Conservation (phyloP, 495 filamentous ascomycete species). For the Aspergillus baeticus region DNA sequence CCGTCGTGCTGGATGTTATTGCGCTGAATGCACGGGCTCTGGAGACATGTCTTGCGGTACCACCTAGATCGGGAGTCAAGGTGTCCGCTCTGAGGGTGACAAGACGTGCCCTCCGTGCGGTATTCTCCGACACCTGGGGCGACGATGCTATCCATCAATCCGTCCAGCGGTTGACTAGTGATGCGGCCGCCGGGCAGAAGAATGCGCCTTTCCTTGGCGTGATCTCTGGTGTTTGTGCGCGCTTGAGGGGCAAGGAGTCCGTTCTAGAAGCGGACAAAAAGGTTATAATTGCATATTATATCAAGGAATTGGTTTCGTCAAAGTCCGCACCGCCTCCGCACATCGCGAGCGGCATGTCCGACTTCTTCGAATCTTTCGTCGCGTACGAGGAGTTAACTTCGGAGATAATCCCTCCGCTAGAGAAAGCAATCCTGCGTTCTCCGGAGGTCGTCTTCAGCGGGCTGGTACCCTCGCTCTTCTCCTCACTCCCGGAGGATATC, state of each 20-base stretch:
- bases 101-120: conserved; percentile 67
- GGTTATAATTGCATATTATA: conserved; percentile 74
- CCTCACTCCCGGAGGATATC: conserved; percentile 62
- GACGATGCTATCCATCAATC: conserved; percentile 61
- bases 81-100: conserved; percentile 69
- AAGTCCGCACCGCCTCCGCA: conserved; percentile 67
- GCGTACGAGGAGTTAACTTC: conserved; percentile 70
- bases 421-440: conserved; percentile 83
- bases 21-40: conserved; percentile 63
- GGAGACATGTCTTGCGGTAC: conserved; percentile 70
- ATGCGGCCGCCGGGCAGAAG: conserved; percentile 56
- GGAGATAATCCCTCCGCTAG: conserved; percentile 75
- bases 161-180: conserved; percentile 64
- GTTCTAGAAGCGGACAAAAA: conserved; percentile 64
- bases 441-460: conserved; percentile 85
- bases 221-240: conserved; percentile 79
- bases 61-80: conserved; percentile 55
- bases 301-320: conserved; percentile 81
- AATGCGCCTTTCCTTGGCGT: conserved; percentile 79
- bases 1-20: conserved; percentile 62
- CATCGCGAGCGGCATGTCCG: conserved; percentile 68
- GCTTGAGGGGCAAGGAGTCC: conserved; percentile 56
- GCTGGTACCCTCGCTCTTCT: conserved; percentile 67
- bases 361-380: conserved; percentile 81
- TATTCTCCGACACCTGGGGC: conserved; percentile 59